phyloP scores from a whole-genome alignment of 1,284 basidiomycete species.

The Cutaneotrichosporon sp. region DNA sequence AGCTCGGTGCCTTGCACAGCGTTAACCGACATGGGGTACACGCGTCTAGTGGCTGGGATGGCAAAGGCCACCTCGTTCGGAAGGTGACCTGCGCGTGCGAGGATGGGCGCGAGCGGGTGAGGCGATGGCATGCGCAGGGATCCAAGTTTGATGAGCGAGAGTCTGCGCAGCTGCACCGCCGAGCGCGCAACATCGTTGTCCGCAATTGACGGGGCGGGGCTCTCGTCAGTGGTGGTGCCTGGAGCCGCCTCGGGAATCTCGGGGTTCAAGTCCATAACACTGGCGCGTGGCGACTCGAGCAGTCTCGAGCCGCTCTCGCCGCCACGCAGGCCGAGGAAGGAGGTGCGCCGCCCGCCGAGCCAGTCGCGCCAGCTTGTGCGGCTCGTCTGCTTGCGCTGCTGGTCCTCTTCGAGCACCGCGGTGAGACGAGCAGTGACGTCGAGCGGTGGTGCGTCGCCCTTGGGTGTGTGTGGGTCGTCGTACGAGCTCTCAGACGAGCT shows the following conservation, averaged over 20 bases:
- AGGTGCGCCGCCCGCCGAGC: slow-evolving; percentile 11
- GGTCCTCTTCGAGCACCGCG: slow-evolving; percentile 6
- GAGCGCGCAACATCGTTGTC: slow-evolving; percentile 12
- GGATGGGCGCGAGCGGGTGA: slow-evolving; percentile 35
- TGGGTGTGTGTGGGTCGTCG: slow-evolving; percentile 35
- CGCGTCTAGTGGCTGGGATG: slow-evolving; percentile 32
- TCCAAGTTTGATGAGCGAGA: slow-evolving; percentile 33
- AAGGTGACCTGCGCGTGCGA: slow-evolving; percentile 29
- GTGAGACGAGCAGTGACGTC: slow-evolving; percentile 14
- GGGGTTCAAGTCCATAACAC: slow-evolving; percentile 6
- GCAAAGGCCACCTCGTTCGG: slow-evolving; percentile 41
- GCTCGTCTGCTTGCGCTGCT: slow-evolving; percentile 5
- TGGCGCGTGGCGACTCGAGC: slow-evolving; percentile 12
- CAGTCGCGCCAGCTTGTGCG: slow-evolving; percentile 16
- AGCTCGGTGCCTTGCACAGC: slow-evolving; percentile 15
- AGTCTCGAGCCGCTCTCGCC: slow-evolving; percentile 4
- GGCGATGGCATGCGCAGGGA: slow-evolving; percentile 39
- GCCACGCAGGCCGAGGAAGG: slow-evolving; percentile 14
- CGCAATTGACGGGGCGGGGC: neutral
- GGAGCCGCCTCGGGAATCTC: neutral
- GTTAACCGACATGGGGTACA: slow-evolving; percentile 42
- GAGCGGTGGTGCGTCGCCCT: slow-evolving; percentile 14
- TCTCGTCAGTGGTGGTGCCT: neutral
- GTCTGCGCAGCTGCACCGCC: slow-evolving; percentile 30
- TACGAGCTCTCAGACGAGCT: slow-evolving; percentile 22